Percentiles rank a stretch among this genome's conserved stretches.
These are phyloP conservation scores for Septoria linicola DNA, from an alignment of 2,329 filamentous ascomycete species.

Conservation along the genomic window DNA sequence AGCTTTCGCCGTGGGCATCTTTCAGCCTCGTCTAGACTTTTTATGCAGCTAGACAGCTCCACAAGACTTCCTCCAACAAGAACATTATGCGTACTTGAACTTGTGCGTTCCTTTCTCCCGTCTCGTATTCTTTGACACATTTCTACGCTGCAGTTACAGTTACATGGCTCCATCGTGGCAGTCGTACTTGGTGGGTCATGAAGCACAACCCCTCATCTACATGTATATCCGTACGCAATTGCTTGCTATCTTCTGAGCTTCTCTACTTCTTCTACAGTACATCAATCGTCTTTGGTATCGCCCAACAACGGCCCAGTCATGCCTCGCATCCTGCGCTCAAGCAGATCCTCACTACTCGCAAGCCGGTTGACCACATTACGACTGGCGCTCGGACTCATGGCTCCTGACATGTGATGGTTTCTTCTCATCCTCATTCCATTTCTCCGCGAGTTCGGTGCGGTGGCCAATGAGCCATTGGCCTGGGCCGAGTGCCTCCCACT, in stretches of 20 bases:
- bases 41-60: conserved; percentile 12
- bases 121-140: neutral
- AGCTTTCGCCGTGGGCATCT: neutral
- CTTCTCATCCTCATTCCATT: conserved; percentile 30
- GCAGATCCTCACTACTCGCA: conserved; percentile 48
- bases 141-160: neutral
- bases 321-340: conserved; percentile 50
- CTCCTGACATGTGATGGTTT: conserved; percentile 29
- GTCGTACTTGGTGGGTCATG: no score
- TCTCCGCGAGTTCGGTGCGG: conserved; percentile 28
- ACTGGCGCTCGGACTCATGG: conserved; percentile 32
- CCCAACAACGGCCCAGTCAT: conserved; percentile 36
- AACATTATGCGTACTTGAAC: neutral
- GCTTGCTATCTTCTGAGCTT: conserved; percentile 2
- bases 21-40: conserved; percentile 4
- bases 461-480: conserved; percentile 5
- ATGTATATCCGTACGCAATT: conserved; percentile 1
- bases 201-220: neutral
- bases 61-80: conserved; percentile 8
- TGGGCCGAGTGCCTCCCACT: conserved; percentile 21
- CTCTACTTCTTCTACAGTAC: no score
- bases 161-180: no score
- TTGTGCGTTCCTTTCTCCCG: neutral
- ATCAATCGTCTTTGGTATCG: no score
- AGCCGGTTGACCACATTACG: conserved; percentile 45